Conservation (phyloP, 2,329 filamentous ascomycete species). For the Mollisia scopiformis region DNA sequence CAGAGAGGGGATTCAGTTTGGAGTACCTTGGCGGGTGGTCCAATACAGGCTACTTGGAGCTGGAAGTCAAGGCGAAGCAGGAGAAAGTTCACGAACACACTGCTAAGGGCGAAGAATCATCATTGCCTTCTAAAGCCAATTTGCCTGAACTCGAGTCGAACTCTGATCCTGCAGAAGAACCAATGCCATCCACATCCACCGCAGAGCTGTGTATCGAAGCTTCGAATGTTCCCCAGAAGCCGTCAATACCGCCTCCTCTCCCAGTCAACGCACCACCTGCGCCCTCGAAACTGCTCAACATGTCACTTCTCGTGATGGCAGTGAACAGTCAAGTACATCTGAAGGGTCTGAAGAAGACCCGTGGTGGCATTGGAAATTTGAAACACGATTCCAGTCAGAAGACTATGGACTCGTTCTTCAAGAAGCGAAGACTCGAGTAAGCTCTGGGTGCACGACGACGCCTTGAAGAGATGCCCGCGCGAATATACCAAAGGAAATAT, state of each 20-base stretch:
- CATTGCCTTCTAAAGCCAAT: neutral
- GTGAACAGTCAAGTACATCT: constrained; percentile 77
- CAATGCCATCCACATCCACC: neutral
- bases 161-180: neutral
- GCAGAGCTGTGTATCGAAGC: neutral
- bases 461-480: neutral
- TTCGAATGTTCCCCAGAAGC: constrained; percentile 2
- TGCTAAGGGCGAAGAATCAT: neutral
- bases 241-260: neutral
- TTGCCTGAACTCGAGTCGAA: neutral
- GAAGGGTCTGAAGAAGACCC: constrained; percentile 73
- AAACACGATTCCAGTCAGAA: constrained; percentile 75
- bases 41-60: constrained; percentile 61
- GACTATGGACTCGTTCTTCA: constrained; percentile 79
- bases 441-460: neutral
- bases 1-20: constrained; percentile 42
- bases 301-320: constrained; percentile 55
- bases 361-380: constrained; percentile 80
- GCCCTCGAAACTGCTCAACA: constrained; percentile 37
- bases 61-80: constrained; percentile 27
- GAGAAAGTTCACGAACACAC: neutral
- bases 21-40: constrained; percentile 63
- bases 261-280: neutral
- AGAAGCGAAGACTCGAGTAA: constrained; percentile 47
- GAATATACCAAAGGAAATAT: neutral